Conservation (phyloP, 2,329 filamentous ascomycete species). For the Fusarium tuaranense region DNA sequence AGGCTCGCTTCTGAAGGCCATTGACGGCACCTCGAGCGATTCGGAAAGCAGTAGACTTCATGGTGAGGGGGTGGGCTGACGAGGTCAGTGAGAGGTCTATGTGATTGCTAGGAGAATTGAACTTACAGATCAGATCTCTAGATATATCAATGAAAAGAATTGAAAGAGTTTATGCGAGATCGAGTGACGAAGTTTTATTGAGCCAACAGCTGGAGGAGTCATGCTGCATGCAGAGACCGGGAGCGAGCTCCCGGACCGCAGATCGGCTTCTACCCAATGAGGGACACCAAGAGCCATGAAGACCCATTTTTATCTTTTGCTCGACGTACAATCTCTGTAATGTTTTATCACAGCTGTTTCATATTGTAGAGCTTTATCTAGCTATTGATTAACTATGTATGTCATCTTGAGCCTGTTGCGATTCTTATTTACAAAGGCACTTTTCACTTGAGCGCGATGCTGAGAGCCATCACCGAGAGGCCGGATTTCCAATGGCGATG, state of each 20-base stretch:
- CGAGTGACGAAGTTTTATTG: conserved; percentile 10
- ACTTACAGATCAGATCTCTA: conserved; percentile 11
- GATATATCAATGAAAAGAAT: conserved; percentile 12
- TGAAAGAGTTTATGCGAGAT: conserved; percentile 5
- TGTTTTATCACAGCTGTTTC: neutral
- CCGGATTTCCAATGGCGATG: conserved; percentile 38
- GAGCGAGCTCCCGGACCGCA: conserved; percentile 3
- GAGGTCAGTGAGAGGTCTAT: neutral
- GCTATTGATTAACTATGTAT: neutral
- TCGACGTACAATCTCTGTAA: neutral
- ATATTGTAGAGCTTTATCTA: neutral
- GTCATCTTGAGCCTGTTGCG: neutral
- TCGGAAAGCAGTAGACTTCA: conserved; percentile 51
- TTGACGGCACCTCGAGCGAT: conserved; percentile 49
- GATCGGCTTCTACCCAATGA: conserved; percentile 7
- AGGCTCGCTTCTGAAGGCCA: conserved; percentile 56
- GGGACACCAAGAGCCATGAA: neutral
- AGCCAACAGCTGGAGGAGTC: conserved; percentile 31
- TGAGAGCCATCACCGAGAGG: conserved; percentile 13
- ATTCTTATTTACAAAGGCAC: neutral
- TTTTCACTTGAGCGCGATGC: neutral
- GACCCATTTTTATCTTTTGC: conserved; percentile 14
- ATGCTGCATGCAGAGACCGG: conserved; percentile 23
- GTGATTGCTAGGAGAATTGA: neutral
- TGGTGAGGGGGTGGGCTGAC: conserved; percentile 31